Evolutionary conservation across 2,329 filamentous ascomycete genomes (phyloP).

Genomic region (Fusarium sp.): DNA sequence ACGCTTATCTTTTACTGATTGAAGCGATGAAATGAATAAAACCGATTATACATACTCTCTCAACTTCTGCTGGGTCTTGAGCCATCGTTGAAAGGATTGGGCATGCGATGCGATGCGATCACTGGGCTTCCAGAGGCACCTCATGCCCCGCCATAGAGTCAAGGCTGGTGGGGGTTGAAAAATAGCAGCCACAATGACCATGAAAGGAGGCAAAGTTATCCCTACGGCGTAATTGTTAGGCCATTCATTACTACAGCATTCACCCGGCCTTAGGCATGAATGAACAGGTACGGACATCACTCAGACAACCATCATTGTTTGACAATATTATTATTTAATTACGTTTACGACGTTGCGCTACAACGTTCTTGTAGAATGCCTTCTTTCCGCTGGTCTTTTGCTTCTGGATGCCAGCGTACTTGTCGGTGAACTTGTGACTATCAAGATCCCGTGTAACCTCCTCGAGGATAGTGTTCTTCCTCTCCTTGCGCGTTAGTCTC

Average conservation of each 20-base stretch:
- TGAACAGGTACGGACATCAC: neutral
- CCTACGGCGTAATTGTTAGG: too few species aligned
- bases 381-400: slow-evolving; percentile 90
- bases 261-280: neutral
- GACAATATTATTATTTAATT: slow-evolving; percentile 27
- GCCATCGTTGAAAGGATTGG: neutral
- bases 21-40: neutral
- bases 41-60: neutral
- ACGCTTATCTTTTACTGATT: too few species aligned
- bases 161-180: neutral
- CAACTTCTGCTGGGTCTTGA: neutral
- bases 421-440: slow-evolving; percentile 80
- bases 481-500: slow-evolving; percentile 85
- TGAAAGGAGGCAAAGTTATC: neutral
- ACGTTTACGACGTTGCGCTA: slow-evolving; percentile 53
- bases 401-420: slow-evolving; percentile 86
- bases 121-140: neutral
- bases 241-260: neutral
- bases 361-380: slow-evolving; percentile 83
- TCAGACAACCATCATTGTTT: neutral
- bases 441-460: slow-evolving; percentile 69
- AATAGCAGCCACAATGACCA: neutral
- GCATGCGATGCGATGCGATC: neutral
- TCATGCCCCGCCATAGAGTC: neutral
- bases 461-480: slow-evolving; percentile 86